Conservation (phyloP, 164 flowering plant species). For the Aristolochia fimbriata region DNA sequence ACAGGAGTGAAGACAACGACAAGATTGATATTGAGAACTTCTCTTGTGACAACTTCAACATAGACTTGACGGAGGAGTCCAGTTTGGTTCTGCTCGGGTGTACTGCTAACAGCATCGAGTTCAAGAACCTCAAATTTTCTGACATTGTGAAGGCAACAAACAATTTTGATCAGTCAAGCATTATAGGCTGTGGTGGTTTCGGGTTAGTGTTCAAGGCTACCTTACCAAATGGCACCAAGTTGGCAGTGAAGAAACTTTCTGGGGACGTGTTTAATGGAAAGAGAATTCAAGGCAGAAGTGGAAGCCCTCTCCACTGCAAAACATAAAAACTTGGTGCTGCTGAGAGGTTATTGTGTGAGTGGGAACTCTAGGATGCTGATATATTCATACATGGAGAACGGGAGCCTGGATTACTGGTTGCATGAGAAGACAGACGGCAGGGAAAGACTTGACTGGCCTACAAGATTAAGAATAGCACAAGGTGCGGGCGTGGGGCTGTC, state of each 20-base stretch:
- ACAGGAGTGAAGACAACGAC: background rate
- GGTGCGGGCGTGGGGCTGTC: slow-evolving; percentile 58
- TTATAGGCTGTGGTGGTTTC: slow-evolving; percentile 11
- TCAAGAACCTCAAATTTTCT: slow-evolving; percentile 8
- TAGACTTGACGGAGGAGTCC: background rate
- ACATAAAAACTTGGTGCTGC: slow-evolving; percentile 9
- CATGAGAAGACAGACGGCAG: slow-evolving; percentile 8
- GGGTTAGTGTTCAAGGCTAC: slow-evolving; percentile 11
- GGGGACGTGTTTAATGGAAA: slow-evolving; percentile 11
- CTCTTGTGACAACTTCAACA: background rate
- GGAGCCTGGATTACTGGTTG: slow-evolving; percentile 11
- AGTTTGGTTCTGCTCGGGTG: slow-evolving; percentile 7
- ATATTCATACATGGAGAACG: slow-evolving; percentile 12
- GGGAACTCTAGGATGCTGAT: slow-evolving; percentile 2
- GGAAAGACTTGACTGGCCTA: slow-evolving; percentile 13
- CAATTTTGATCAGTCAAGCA: slow-evolving; percentile 13
- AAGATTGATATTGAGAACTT: background rate
- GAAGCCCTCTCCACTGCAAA: slow-evolving; percentile 10
- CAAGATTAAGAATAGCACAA: slow-evolving; percentile 34
- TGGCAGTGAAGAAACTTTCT: slow-evolving; percentile 6
- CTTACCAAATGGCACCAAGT: slow-evolving; percentile 6
- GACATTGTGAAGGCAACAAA: slow-evolving; percentile 8
- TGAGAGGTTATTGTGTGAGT: slow-evolving; percentile 9
- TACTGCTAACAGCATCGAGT: background rate
- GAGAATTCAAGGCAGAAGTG: slow-evolving; percentile 13